These are phyloP conservation scores for Hippophae rhamnoides DNA, from an alignment of 306 rosid genomes.

Conservation along the genomic window DNA sequence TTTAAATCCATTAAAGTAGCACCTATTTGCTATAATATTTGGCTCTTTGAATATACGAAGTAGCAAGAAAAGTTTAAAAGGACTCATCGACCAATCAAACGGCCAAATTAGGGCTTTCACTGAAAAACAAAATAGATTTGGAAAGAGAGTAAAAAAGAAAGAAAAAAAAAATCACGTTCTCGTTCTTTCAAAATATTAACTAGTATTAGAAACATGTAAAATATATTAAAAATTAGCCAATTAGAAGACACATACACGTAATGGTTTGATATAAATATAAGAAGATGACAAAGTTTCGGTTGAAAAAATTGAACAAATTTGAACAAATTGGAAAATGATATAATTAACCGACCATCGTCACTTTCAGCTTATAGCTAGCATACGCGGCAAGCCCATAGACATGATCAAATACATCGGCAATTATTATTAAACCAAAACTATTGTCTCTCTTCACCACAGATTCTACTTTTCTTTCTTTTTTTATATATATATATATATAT, in stretches of 20 bases:
- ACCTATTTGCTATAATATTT: background rate
- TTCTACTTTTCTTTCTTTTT: background rate
- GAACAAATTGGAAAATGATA: no score
- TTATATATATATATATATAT: background rate
- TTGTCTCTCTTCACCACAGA: background rate
- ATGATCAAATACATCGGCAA: background rate
- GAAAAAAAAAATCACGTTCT: background rate
- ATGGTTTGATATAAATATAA: no score
- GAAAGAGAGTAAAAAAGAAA: background rate
- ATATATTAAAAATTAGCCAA: no score
- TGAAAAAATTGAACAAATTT: no score
- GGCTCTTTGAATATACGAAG: conserved; percentile 26
- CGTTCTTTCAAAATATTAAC: no score
- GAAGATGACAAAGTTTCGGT: no score
- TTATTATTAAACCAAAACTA: background rate
- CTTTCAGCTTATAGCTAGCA: background rate
- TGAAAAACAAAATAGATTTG: background rate
- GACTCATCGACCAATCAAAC: conserved; percentile 21
- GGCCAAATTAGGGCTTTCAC: conserved; percentile 12
- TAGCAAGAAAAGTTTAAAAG: conserved; percentile 3
- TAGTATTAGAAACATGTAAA: no score
- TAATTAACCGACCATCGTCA: background rate
- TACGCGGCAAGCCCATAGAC: conserved; percentile 9
- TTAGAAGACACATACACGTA: no score
- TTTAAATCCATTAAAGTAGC: no score